A percentile compares a stretch with the other conserved stretches of the same genome.
Conservation (phyloP, 352 stramenopile species). For the Phytophthora fragariae region DNA sequence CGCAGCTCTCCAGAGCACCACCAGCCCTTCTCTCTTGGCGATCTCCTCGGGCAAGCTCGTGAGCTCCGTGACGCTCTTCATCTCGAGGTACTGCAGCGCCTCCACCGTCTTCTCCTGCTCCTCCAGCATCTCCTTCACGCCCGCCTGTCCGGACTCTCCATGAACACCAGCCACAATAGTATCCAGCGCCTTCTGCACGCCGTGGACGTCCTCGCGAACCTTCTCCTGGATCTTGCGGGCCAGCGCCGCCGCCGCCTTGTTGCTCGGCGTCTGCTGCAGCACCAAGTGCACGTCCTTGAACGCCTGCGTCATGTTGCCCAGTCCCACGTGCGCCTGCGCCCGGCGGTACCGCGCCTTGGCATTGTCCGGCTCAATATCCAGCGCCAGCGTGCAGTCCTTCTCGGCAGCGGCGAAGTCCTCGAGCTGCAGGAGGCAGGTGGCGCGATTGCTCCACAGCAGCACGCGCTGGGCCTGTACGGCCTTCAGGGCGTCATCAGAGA, state of each 20-base stretch:
- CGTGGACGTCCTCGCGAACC: constrained; percentile 76
- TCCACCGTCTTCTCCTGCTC: constrained; percentile 59
- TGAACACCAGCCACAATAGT: constrained; percentile 45
- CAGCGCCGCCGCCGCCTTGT: constrained; percentile 77
- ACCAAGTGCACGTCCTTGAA: constrained; percentile 80
- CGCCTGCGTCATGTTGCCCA: constrained; percentile 71
- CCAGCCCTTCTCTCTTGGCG: constrained; percentile 59
- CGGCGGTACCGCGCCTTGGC: constrained; percentile 84
- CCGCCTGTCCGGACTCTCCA: constrained; percentile 20
- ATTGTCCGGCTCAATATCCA: constrained; percentile 61
- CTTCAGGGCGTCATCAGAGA: constrained; percentile 22
- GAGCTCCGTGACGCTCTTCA: constrained; percentile 73
- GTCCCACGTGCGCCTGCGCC: constrained; percentile 72
- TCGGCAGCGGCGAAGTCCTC: constrained; percentile 60
- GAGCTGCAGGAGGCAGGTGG: constrained; percentile 75
- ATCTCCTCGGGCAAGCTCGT: constrained; percentile 63
- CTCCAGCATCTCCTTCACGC: constrained; percentile 34
- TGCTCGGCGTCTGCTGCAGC: constrained; percentile 72
- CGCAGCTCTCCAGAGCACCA: constrained; percentile 60
- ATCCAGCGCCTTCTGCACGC: constrained; percentile 84
- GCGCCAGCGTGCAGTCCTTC: constrained; percentile 61
- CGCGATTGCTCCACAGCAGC: constrained; percentile 82
- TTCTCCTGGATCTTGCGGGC: constrained; percentile 80
- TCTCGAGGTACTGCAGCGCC: constrained; percentile 78
- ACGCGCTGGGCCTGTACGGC: constrained; percentile 52